Evolutionary conservation across 2,329 filamentous ascomycete species (phyloP).

Genomic region (Pestalotiopsis sp.): DNA sequence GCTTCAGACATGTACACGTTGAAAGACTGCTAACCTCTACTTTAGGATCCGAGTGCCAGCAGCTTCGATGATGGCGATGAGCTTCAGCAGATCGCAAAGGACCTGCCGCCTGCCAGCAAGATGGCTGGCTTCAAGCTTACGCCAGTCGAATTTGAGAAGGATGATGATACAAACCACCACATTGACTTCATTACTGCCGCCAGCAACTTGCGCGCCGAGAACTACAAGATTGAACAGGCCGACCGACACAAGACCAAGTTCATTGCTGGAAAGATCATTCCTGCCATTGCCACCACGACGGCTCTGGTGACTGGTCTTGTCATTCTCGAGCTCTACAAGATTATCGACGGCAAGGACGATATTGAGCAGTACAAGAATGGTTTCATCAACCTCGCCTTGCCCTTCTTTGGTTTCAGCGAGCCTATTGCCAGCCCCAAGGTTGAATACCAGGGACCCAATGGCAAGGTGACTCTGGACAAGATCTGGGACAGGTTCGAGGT

Average conservation of each 20-base stretch:
- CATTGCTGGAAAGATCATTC: conserved; percentile 99
- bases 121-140: conserved; percentile 86
- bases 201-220: conserved; percentile 94
- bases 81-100: conserved; percentile 70
- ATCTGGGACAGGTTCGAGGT: conserved; percentile 98
- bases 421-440: conserved; percentile 94
- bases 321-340: conserved; percentile 91
- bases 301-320: conserved; percentile 94
- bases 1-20: neutral
- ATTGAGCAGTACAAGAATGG: conserved; percentile 99
- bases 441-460: conserved; percentile 78
- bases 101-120: conserved; percentile 77
- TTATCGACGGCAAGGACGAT: conserved; percentile 93
- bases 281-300: conserved; percentile 96
- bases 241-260: conserved; percentile 99
- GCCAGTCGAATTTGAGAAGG: conserved; percentile 97
- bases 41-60: conserved; percentile 77
- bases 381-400: conserved; percentile 93
- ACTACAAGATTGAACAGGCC: conserved; percentile 93
- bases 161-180: conserved; percentile 96
- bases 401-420: conserved; percentile 98
- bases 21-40: conserved; percentile 18
- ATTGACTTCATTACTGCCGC: conserved; percentile 99
- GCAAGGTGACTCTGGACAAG: conserved; percentile 86
- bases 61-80: conserved; percentile 75